phyloP scores from a whole-genome alignment of 75 land plant genomes.

The Picea sitchensis region DNA sequence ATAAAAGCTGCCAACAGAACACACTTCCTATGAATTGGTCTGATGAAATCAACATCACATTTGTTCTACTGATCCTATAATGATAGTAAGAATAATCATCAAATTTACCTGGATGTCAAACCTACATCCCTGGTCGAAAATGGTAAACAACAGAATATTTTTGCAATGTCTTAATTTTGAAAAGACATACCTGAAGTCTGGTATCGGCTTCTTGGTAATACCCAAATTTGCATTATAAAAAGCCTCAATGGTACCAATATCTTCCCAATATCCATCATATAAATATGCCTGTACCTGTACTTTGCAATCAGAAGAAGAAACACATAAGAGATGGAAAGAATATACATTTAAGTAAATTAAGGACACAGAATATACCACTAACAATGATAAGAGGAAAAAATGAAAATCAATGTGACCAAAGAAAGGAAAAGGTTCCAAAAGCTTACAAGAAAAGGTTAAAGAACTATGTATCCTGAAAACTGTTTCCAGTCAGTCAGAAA shows the following conservation, averaged over 20 bases:
- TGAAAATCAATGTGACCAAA: neutral
- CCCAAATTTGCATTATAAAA: conserved; percentile 99
- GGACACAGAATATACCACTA: neutral
- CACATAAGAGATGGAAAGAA: neutral
- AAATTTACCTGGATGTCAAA: neutral
- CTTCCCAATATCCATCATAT: conserved; percentile 99
- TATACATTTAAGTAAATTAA: too few species aligned
- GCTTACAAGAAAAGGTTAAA: neutral
- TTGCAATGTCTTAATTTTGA: neutral
- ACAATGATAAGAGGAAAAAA: neutral
- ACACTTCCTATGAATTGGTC: neutral
- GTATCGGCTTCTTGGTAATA: conserved; percentile 95
- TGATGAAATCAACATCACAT: neutral
- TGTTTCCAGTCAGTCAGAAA: too few species aligned
- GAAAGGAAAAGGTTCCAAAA: neutral
- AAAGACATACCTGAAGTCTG: conserved; percentile 86
- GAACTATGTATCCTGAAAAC: neutral
- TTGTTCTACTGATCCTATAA: neutral
- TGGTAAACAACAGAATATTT: neutral
- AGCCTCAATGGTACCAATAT: conserved; percentile 99
- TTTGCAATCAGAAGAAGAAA: neutral
- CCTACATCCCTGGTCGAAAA: neutral
- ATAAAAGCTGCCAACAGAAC: conserved; percentile 71
- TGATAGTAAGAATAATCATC: neutral
- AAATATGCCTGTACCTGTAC: conserved; percentile 95